Conservation (phyloP, 169 alveolate genomes). For the Eimeria maxima region DNA sequence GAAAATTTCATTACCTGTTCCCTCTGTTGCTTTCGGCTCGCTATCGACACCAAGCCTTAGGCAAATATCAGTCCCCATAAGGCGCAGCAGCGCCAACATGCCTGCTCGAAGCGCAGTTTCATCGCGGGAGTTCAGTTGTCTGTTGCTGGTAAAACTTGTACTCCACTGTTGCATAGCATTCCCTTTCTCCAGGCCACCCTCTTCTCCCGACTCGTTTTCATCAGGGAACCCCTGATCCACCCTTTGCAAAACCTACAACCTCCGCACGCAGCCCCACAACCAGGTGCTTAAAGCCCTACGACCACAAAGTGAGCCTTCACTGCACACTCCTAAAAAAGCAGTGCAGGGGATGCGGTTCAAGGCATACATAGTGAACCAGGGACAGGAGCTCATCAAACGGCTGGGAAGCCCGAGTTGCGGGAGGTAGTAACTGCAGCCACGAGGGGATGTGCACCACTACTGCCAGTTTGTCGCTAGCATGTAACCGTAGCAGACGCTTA, state of each 20-base stretch:
- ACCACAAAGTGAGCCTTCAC: neutral
- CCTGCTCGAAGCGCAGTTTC: conserved; percentile 59
- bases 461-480: neutral
- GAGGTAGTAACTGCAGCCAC: conserved; percentile 44
- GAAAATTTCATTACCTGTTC: conserved; percentile 23
- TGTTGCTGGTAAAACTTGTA: neutral
- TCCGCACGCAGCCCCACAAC: neutral
- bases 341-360: neutral
- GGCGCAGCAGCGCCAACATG: conserved; percentile 35
- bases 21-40: neutral
- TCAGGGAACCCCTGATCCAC: conserved; percentile 39
- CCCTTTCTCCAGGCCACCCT: neutral
- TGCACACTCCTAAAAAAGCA: neutral
- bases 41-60: conserved; percentile 50
- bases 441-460: conserved; percentile 67
- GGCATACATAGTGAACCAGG: conserved; percentile 49
- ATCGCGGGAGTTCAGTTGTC: conserved; percentile 10
- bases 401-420: conserved; percentile 54
- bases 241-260: conserved; percentile 56
- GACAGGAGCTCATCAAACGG: conserved; percentile 66
- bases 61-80: conserved; percentile 12
- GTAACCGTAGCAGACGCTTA: conserved; percentile 65
- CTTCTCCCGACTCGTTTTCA: neutral
- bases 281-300: neutral
- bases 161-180: neutral